Conservation (phyloP, 805 yeast genomes). For the Kodamaea sagamina region DNA sequence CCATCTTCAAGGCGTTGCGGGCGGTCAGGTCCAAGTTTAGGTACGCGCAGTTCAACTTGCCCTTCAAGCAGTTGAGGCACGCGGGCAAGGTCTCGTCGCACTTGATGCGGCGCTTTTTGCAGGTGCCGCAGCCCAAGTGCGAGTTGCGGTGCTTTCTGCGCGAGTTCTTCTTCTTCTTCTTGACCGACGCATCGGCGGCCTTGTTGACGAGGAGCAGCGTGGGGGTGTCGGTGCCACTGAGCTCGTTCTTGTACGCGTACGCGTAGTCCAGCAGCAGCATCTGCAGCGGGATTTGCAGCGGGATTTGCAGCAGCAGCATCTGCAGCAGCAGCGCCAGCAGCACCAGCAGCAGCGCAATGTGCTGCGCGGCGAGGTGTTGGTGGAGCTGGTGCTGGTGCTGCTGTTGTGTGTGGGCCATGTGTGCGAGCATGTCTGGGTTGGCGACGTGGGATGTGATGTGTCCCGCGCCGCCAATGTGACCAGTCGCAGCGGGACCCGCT, state of each 20-base stretch:
- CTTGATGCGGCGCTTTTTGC: constrained; percentile 62
- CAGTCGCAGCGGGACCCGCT: no score
- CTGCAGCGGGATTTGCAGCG: no score
- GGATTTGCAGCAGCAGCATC: background rate
- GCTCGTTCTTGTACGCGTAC: constrained; percentile 11
- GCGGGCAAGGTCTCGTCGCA: constrained; percentile 66
- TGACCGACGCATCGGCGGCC: constrained; percentile 9
- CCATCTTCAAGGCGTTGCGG: constrained; percentile 49
- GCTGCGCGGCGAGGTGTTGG: constrained; percentile 5
- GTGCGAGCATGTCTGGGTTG: background rate
- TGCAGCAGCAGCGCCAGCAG: constrained; percentile 4
- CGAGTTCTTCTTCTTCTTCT: constrained; percentile 40
- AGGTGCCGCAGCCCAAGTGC: constrained; percentile 73
- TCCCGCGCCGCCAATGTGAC: no score
- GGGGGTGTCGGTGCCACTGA: constrained; percentile 10
- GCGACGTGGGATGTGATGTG: no score
- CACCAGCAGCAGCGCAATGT: background rate
- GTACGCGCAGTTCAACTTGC: constrained; percentile 52
- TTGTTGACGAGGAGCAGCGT: constrained; percentile 11
- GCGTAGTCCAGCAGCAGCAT: background rate
- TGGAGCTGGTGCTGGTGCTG: constrained; percentile 10
- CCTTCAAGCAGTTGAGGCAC: constrained; percentile 56
- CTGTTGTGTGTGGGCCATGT: background rate
- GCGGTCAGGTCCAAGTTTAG: constrained; percentile 49
- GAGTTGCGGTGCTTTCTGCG: constrained; percentile 68